A percentile compares a stretch with the other conserved stretches of the same genome.
Conservation (phyloP, 148 eudicot genomes). For the Rhododendron vialii region DNA sequence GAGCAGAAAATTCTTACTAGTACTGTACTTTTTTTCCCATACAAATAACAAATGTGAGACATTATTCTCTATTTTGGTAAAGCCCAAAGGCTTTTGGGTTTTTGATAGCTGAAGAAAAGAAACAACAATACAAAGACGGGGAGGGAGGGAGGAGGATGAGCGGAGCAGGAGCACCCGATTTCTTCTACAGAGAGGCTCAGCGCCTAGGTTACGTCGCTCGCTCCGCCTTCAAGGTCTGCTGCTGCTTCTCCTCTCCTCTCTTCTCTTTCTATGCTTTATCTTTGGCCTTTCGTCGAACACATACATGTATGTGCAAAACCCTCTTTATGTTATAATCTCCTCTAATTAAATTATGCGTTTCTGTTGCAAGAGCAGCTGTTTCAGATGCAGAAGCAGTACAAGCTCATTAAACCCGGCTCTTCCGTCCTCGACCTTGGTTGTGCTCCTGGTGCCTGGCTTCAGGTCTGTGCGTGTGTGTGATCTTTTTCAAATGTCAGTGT, state of each 20-base stretch:
- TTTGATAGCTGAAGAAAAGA: not conserved
- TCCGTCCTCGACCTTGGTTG: slow-evolving; percentile 96
- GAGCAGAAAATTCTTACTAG: too few species aligned
- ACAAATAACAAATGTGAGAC: too few species aligned
- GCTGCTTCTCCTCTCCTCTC: not conserved
- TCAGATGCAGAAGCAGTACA: slow-evolving; percentile 85
- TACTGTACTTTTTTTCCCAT: too few species aligned
- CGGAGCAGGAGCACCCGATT: slow-evolving; percentile 75
- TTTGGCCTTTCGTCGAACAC: not conserved
- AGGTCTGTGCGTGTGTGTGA: slow-evolving; percentile 33
- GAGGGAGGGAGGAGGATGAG: slow-evolving; percentile 31
- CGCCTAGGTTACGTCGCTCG: slow-evolving; percentile 96
- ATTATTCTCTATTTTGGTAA: not conserved
- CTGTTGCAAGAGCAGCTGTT: slow-evolving; percentile 48
- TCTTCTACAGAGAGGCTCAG: slow-evolving; percentile 96
- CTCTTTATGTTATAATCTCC: not conserved
- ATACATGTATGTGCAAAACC: not conserved
- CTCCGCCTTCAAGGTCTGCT: slow-evolving; percentile 88
- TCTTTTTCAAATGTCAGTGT: not conserved
- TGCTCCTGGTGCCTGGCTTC: slow-evolving; percentile 99
- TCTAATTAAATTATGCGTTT: not conserved
- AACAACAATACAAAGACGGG: too few species aligned
- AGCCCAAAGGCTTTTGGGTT: not conserved
- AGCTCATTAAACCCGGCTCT: slow-evolving; percentile 68
- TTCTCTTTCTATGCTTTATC: not conserved